Evolutionary conservation across 1,139 yeast species (phyloP).

Genomic region (Yamadazyma friedrichii): DNA sequence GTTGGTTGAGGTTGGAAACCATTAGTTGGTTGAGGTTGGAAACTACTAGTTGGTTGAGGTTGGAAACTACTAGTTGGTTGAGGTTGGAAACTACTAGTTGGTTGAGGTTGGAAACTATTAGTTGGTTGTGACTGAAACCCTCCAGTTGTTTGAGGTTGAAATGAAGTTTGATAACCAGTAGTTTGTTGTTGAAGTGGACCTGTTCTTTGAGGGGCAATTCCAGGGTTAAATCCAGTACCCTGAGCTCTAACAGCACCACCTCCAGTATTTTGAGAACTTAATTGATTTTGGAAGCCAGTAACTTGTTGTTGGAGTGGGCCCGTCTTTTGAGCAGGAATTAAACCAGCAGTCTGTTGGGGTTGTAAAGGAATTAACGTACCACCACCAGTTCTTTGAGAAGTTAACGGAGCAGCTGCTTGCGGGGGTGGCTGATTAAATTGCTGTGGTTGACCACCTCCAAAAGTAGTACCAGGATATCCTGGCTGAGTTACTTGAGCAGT

Average conservation of each 20-base stretch:
- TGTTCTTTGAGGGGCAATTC: conserved; percentile 35
- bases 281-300: conserved; percentile 40
- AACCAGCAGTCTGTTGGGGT: conserved; percentile 49
- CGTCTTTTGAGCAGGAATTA: conserved; percentile 44
- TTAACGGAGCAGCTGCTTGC: conserved; percentile 17
- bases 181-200: conserved; percentile 24
- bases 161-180: conserved; percentile 32
- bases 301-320: conserved; percentile 26
- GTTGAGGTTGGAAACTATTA: conserved; percentile 36
- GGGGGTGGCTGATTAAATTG: neutral
- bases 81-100: conserved; percentile 34
- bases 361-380: conserved; percentile 45
- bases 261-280: conserved; percentile 8
- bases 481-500: conserved; percentile 7
- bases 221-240: conserved; percentile 32
- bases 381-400: conserved; percentile 44
- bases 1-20: conserved; percentile 27
- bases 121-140: conserved; percentile 40
- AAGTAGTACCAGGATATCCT: conserved; percentile 4
- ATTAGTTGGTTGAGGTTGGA: conserved; percentile 42
- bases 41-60: conserved; percentile 38
- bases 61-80: conserved; percentile 29
- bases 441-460: conserved; percentile 4
- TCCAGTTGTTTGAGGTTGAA: conserved; percentile 37
- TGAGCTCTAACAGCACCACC: conserved; percentile 15